Evolutionary conservation across 345 rosid species (phyloP).

Genomic region (Salix koriyanagi): DNA sequence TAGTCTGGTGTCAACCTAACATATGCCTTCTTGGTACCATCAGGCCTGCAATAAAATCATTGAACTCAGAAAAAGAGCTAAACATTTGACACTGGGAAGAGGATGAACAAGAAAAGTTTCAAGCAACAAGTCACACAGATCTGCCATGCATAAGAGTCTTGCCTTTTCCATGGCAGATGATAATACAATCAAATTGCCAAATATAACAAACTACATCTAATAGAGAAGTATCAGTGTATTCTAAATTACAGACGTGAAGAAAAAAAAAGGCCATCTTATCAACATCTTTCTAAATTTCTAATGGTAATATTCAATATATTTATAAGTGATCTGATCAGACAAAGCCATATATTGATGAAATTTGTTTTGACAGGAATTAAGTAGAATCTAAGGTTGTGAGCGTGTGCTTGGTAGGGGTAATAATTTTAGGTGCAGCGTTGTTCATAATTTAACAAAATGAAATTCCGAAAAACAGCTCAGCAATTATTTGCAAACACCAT

Average conservation of each 20-base stretch:
- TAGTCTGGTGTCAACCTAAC: constrained; percentile 88
- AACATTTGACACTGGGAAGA: too few species aligned
- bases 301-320: not conserved
- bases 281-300: not conserved
- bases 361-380: not conserved
- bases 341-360: not conserved
- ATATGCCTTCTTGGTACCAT: constrained; percentile 91
- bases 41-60: constrained; percentile 53
- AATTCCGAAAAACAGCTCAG: not conserved
- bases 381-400: not conserved
- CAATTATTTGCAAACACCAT: not conserved
- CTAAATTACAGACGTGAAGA: not conserved
- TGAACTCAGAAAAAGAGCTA: not conserved
- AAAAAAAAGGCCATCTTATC: not conserved
- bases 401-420: not conserved
- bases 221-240: not conserved
- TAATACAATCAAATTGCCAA: not conserved
- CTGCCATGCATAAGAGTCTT: not conserved
- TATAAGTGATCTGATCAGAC: not conserved
- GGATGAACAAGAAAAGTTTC: not conserved
- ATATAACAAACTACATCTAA: not conserved
- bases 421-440: not conserved
- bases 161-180: not conserved
- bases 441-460: not conserved
- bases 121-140: not conserved